These are phyloP conservation scores for Colletotrichum sp. DNA, from an alignment of 2,329 filamentous ascomycete species.

Conservation along the genomic window DNA sequence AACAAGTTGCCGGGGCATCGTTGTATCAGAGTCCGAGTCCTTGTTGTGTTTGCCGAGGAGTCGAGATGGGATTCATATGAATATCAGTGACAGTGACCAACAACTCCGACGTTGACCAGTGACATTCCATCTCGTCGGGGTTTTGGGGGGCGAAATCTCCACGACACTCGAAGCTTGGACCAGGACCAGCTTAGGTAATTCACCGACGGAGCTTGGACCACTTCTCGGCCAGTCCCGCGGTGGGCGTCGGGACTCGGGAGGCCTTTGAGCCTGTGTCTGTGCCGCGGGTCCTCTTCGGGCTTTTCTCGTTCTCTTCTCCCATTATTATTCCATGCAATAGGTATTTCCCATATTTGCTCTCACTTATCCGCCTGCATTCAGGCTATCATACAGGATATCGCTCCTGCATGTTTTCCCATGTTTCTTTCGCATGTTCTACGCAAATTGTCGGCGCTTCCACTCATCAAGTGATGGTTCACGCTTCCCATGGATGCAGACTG, in stretches of 20 bases:
- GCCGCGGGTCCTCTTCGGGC: neutral
- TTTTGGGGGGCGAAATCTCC: neutral
- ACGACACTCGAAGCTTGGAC: neutral
- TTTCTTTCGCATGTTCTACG: neutral
- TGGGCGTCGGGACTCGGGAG: neutral
- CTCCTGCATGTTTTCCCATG: neutral
- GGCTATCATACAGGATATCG: neutral
- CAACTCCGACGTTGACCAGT: neutral
- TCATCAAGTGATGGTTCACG: slow-evolving; percentile 8
- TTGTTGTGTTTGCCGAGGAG: neutral
- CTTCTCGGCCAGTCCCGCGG: neutral
- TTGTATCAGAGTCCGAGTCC: neutral
- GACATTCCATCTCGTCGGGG: neutral
- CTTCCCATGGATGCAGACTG: neutral
- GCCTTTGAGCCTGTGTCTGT: neutral
- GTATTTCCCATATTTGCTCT: neutral
- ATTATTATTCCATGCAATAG: neutral
- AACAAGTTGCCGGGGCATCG: neutral
- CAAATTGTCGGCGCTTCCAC: neutral
- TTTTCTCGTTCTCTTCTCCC: neutral
- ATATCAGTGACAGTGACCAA: neutral
- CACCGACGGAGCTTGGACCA: neutral
- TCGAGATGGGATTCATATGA: neutral
- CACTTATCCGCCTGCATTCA: neutral
- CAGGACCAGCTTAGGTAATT: neutral